A percentile compares a stretch with the other conserved stretches of the same genome.
Evolutionary conservation across 2,329 filamentous ascomycete genomes (phyloP).

Genomic region (Aspergillus sp.): DNA sequence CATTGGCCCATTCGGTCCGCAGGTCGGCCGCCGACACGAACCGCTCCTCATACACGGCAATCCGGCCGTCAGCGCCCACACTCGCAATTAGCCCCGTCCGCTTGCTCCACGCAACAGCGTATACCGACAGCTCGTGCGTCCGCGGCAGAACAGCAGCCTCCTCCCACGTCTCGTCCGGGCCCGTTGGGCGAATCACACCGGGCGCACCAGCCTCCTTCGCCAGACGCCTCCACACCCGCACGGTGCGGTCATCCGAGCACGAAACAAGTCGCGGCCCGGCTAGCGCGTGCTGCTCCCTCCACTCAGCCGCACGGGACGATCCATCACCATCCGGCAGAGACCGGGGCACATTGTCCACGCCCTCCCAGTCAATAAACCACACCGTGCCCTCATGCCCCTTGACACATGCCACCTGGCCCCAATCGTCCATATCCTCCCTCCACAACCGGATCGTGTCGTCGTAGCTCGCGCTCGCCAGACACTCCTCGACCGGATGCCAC

Average conservation of each 20-base stretch:
- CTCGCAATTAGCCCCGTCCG: slow-evolving; percentile 71
- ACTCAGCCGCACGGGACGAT: slow-evolving; percentile 9
- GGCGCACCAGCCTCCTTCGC: slow-evolving; percentile 54
- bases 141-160: slow-evolving; percentile 67
- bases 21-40: slow-evolving; percentile 20
- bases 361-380: slow-evolving; percentile 70
- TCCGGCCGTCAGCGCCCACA: slow-evolving; percentile 73
- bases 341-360: slow-evolving; percentile 24
- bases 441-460: slow-evolving; percentile 85
- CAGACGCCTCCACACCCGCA: slow-evolving; percentile 68
- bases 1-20: slow-evolving; percentile 57
- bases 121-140: slow-evolving; percentile 70
- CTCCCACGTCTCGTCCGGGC: slow-evolving; percentile 72
- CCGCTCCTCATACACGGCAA: slow-evolving; percentile 68
- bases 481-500: slow-evolving; percentile 75
- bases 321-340: slow-evolving; percentile 4
- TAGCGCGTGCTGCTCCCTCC: slow-evolving; percentile 21
- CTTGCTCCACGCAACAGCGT: slow-evolving; percentile 75
- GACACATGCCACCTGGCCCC: slow-evolving; percentile 77
- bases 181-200: slow-evolving; percentile 72
- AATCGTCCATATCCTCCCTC: slow-evolving; percentile 86
- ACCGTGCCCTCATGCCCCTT: slow-evolving; percentile 78
- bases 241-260: slow-evolving; percentile 73
- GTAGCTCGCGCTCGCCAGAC: slow-evolving; percentile 85
- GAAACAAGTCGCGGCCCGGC: slow-evolving; percentile 57